phyloP scores from a whole-genome alignment of 2,329 filamentous ascomycete genomes.

The Trematosphaeria pertusa region DNA sequence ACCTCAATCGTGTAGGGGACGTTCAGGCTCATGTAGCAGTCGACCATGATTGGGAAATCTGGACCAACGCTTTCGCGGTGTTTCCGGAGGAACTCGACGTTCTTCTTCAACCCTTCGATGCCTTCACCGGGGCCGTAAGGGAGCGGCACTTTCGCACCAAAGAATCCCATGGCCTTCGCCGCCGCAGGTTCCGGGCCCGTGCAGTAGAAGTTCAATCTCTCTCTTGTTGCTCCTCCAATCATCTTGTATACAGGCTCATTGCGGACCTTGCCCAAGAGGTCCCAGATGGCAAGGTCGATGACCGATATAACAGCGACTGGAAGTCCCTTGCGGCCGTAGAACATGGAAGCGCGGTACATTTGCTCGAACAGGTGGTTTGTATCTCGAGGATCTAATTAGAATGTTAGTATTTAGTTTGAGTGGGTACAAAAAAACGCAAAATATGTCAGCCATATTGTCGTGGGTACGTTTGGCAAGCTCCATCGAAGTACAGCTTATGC shows the following conservation, averaged over 20 bases:
- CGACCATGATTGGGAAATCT: conserved; percentile 91
- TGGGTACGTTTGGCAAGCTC: too few species aligned
- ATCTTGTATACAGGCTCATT: conserved; percentile 94
- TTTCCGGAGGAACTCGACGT: conserved; percentile 85
- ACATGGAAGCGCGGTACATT: conserved; percentile 96
- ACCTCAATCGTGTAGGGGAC: conserved; percentile 93
- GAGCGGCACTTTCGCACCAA: conserved; percentile 86
- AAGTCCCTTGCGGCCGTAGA: conserved; percentile 92
- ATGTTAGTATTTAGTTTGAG: background rate
- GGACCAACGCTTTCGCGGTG: conserved; percentile 85
- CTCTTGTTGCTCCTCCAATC: conserved; percentile 87
- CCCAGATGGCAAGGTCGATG: conserved; percentile 92
- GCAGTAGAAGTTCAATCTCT: conserved; percentile 90
- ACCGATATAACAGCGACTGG: conserved; percentile 91
- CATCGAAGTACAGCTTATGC: too few species aligned
- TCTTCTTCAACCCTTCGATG: conserved; percentile 80
- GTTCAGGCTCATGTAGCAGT: conserved; percentile 97
- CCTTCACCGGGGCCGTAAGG: conserved; percentile 92
- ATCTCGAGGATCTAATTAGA: conserved; percentile 77
- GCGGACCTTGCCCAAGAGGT: conserved; percentile 87
- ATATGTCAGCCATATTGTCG: background rate
- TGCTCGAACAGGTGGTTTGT: conserved; percentile 93
- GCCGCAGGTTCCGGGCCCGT: conserved; percentile 84
- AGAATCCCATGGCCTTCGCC: conserved; percentile 87
- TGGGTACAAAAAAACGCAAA: too few species aligned